phyloP scores from a whole-genome alignment of 2,329 filamentous ascomycete species.

The Alternaria novae-zelandiae region DNA sequence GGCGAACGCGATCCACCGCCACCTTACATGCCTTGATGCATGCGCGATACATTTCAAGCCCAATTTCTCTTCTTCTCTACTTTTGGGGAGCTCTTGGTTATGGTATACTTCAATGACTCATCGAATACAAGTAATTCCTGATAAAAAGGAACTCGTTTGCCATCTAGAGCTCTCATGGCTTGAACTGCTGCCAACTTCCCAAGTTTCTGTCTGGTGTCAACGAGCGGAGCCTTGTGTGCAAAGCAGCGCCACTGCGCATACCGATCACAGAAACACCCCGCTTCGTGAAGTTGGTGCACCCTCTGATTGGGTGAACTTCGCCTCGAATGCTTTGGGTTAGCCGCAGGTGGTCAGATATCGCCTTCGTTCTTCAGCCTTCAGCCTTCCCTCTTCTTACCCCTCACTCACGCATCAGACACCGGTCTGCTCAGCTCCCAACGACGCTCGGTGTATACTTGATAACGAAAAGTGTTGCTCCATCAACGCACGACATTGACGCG shows the following conservation, averaged over 20 bases:
- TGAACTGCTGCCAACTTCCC: not conserved
- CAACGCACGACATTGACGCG: not conserved
- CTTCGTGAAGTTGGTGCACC: not conserved
- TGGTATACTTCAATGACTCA: not conserved
- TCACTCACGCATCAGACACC: not conserved
- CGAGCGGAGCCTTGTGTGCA: not conserved
- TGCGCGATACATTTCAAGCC: not conserved
- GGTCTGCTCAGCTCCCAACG: not conserved
- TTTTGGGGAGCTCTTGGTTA: not conserved
- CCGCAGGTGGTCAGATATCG: not conserved
- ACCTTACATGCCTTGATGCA: slow-evolving; percentile 14
- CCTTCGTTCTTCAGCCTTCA: not conserved
- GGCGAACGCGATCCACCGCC: slow-evolving; percentile 31
- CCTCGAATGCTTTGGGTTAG: not conserved
- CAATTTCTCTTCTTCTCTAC: not conserved
- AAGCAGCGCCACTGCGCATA: not conserved
- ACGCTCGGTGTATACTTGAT: not conserved
- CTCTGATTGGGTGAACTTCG: not conserved
- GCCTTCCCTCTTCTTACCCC: not conserved
- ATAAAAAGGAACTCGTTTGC: not conserved
- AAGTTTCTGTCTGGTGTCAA: not conserved
- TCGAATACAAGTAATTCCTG: not conserved
- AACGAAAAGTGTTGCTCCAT: not conserved
- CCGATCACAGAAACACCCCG: not conserved
- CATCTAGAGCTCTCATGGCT: not conserved